Base-by-base conservation (phyloP, 1,284 basidiomycete species). In the Tausonia pullulans region DNA sequence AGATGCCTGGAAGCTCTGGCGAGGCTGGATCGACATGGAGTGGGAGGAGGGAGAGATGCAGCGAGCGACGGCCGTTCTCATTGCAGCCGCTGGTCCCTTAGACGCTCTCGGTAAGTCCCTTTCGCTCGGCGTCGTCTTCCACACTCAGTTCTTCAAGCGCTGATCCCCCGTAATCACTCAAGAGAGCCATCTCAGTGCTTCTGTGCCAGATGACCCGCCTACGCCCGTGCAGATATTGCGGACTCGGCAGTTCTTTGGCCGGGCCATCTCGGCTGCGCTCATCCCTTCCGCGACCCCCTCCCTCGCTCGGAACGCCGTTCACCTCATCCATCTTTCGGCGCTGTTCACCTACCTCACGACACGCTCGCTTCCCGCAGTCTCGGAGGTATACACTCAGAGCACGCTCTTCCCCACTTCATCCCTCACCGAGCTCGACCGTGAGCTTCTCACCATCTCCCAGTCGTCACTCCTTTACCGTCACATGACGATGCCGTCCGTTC, bases 21-120 rank as follows among this genome's bases (percentile, higher is more conserved):
- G 86, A 78, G 84, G 87, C 59, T 96, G 90, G 90, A 88, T 87
- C 0, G 87, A 92, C 72, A 82, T 93, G 82, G 91, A 95, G 74
- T 92, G 86, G 86, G 75, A 88, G n/a, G 76, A 79, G 10, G 81
- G 82, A 0, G 71, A 80, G 46, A 69, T 76, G 16, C 80, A 82
- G 10, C 27, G 67, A 60, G 49, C 57, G 52, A 58, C 66, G 56
- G 63, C 58, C 44, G 58, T 58, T 13, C 56, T 49, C 3, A 44
- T 13, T 4, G 49, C 55, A 5, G 60, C 59, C 8, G 60, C 59
- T 10, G 60, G 51, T 9, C 49, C 39, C 13, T 57, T 57, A 5
- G 13, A 10, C 2, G 39, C 66, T 62, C n/a, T 68, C 67, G 45
- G 68, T 69, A 46, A 64, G 61, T 56, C 66, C 64, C 4, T 64